Percentiles rank a stretch among this genome's conserved stretches.
Conservation (phyloP, 2,329 filamentous ascomycete genomes). For the Cordyceps javanica region DNA sequence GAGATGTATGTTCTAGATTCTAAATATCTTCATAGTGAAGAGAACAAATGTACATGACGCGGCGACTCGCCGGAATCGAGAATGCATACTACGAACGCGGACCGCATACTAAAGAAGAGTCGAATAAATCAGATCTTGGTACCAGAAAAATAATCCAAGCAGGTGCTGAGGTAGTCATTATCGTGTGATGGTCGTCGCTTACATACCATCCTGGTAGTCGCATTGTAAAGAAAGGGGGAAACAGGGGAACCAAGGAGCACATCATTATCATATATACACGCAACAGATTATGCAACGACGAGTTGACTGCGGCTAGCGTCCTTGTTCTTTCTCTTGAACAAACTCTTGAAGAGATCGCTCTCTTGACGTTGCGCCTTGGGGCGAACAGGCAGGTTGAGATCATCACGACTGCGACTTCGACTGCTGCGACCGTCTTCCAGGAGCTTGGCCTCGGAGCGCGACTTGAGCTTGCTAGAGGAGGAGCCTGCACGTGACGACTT, state of each 20-base stretch:
- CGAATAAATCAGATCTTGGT: background rate
- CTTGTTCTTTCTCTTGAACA: slow-evolving; percentile 52
- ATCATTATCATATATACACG: slow-evolving; percentile 2
- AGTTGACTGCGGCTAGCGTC: slow-evolving; percentile 30
- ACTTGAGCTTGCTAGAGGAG: slow-evolving; percentile 24
- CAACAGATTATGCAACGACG: slow-evolving; percentile 22
- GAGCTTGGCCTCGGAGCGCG: slow-evolving; percentile 26
- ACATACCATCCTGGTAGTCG: background rate
- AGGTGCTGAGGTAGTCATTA: background rate
- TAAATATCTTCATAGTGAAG: background rate
- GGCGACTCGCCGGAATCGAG: background rate
- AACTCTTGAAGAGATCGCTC: slow-evolving; percentile 49
- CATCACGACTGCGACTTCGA: slow-evolving; percentile 26
- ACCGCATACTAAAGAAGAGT: background rate
- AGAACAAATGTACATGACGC: background rate
- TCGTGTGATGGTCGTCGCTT: background rate
- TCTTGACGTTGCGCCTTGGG: slow-evolving; percentile 41
- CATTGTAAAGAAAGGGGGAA: background rate
- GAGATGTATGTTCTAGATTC: background rate
- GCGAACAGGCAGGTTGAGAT: slow-evolving; percentile 35
- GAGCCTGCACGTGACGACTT: slow-evolving; percentile 8
- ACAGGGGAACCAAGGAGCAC: background rate
- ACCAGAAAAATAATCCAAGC: background rate
- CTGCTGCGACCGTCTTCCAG: slow-evolving; percentile 30
- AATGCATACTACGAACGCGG: background rate